These are phyloP conservation scores for Populus ilicifolia DNA, from an alignment of 345 rosid genomes.

Conservation along the genomic window DNA sequence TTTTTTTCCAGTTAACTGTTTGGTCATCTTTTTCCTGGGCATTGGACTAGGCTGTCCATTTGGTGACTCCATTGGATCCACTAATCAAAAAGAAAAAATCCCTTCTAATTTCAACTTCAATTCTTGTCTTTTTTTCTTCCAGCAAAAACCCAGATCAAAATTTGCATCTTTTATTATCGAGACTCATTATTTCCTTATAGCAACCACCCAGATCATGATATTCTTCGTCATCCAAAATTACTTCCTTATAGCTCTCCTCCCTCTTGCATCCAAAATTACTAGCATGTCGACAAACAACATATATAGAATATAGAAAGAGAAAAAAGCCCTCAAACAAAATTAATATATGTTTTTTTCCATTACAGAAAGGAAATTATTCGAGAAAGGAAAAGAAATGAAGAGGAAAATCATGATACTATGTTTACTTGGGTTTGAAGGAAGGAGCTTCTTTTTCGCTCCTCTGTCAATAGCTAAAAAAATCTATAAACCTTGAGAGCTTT, in stretches of 20 bases:
- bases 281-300: conserved; percentile 19
- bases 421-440: conserved; percentile 36
- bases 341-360: not conserved
- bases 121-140: conserved; percentile 13
- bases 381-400: not conserved
- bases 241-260: not conserved
- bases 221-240: not conserved
- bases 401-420: not conserved
- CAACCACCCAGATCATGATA: not conserved
- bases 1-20: conserved; percentile 79
- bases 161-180: conserved; percentile 17
- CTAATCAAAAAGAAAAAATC: not conserved
- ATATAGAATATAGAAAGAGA: not conserved
- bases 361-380: not conserved
- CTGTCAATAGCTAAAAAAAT: conserved; percentile 25
- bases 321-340: not conserved
- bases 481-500: conserved; percentile 6
- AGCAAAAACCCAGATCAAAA: conserved; percentile 41
- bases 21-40: conserved; percentile 69
- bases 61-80: conserved; percentile 28
- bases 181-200: conserved; percentile 1
- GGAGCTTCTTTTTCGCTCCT: conserved; percentile 21
- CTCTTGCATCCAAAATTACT: conserved; percentile 17
- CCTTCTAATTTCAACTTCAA: not conserved
- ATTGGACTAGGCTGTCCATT: conserved; percentile 11